Evolutionary conservation across 345 rosid genomes (phyloP), one percentile per base, ranked within the genome.

Genomic region (Gossypium raimondii): DNA sequence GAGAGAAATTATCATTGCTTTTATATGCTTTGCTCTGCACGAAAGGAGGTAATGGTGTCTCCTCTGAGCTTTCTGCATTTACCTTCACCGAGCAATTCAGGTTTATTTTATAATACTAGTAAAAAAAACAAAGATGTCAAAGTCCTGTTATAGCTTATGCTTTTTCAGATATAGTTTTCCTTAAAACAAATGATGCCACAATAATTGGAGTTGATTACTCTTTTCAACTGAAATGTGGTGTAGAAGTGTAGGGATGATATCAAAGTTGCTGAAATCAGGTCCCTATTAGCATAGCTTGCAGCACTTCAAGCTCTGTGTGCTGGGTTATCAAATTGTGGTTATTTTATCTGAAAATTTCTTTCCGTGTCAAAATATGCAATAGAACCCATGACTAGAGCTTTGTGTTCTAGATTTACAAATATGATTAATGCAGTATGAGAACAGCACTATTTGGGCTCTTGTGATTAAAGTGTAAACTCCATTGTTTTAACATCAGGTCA

Each of bases 1-100:
- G 99, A 95, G 86, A 89, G 99, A 86, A 95, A 95, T 79, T 95
- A 95, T 76, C 98, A 93, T 82, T 95, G 99, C 84, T 95, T 95
- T 82, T 95, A 95, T 86, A 93, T 95, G 98, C 97, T 95, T 78
- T 95, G 99, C 69, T 91, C 98, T 72, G 99, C 97, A 61, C 98
- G 97, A 0, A 75, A 81, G 5, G 86, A 91, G 91, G 99, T 90
- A 87, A 68, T 62, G 24, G 69, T 41, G 67, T 77, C 44, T 73
- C 74, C 72, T 75, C 43, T 73, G 6, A 67, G 48, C 47, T 64
- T 44, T 38, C 47, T 50, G 62, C 58, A 18, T 20, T 50, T 56
- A 1, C 11, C 20, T 60, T 76, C 56, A 52, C 48, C 4, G 72
- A 73, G 14, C 24, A 70, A 64, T 66, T 34, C 18, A 57, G 41